Conservation (phyloP, 129 eudicot genomes). For the Flaveria ramosissima region DNA sequence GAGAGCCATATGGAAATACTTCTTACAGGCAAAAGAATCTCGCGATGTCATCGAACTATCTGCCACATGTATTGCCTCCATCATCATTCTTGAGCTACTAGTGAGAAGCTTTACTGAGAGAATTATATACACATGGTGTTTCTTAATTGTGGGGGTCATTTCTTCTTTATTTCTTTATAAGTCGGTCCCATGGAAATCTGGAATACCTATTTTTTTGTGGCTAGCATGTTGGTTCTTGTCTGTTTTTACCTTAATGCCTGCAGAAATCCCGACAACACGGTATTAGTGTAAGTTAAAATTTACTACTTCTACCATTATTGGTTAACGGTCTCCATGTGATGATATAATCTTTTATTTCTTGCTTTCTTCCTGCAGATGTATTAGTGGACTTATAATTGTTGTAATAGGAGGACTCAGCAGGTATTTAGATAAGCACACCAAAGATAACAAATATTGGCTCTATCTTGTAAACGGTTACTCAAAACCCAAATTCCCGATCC, state of each 20-base stretch:
- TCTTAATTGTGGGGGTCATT: conserved; percentile 61
- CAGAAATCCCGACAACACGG: conserved; percentile 98
- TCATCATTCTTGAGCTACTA: conserved; percentile 76
- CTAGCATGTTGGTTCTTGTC: conserved; percentile 88
- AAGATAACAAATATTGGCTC: conserved; percentile 63
- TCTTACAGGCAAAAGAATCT: conserved; percentile 51
- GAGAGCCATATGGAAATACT: conserved; percentile 61
- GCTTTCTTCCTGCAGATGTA: conserved; percentile 44
- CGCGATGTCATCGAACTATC: conserved; percentile 49
- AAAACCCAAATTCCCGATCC: conserved; percentile 57
- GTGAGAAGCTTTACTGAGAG: conserved; percentile 95
- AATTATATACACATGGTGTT: conserved; percentile 87
- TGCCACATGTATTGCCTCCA: conserved; percentile 54
- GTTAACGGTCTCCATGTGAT: background rate
- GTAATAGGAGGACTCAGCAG: conserved; percentile 63
- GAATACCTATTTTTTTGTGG: conserved; percentile 65
- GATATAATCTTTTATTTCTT: background rate
- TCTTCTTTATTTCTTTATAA: conserved; percentile 61
- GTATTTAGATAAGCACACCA: conserved; percentile 51
- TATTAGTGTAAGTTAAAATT: conserved; percentile 69
- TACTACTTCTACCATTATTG: conserved; percentile 8
- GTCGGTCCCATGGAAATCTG: conserved; percentile 50
- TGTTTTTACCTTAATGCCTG: conserved; percentile 94
- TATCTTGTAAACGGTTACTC: conserved; percentile 45
- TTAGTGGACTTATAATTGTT: conserved; percentile 68